Percentiles rank a stretch among this genome's conserved stretches.
Evolutionary conservation across 805 yeast species (phyloP).

Genomic region (Candida michaelii): DNA sequence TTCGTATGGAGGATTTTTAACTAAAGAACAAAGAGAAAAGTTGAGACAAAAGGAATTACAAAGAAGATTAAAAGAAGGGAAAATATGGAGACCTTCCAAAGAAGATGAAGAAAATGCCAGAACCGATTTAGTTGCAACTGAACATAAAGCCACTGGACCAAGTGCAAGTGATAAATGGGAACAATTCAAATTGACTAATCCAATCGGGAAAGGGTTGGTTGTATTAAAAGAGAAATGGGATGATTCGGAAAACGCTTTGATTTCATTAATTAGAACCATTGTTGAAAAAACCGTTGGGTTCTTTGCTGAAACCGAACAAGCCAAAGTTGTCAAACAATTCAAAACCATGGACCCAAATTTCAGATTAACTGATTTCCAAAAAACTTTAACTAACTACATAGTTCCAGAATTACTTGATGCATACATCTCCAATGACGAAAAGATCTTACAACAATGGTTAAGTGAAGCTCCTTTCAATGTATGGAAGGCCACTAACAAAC

Average conservation of each 20-base stretch:
- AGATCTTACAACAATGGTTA: slow-evolving; percentile 82
- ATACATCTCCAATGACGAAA: slow-evolving; percentile 86
- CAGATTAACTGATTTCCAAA: slow-evolving; percentile 72
- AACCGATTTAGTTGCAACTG: slow-evolving; percentile 76
- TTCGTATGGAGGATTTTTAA: slow-evolving; percentile 88
- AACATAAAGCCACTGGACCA: slow-evolving; percentile 72
- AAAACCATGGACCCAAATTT: slow-evolving; percentile 88
- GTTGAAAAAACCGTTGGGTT: slow-evolving; percentile 80
- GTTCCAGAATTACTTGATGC: slow-evolving; percentile 96
- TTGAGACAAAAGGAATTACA: slow-evolving; percentile 58
- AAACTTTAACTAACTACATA: slow-evolving; percentile 84
- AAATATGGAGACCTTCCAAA: slow-evolving; percentile 52
- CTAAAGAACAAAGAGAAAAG: slow-evolving; percentile 73
- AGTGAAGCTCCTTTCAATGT: slow-evolving; percentile 96
- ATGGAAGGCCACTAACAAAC: slow-evolving; percentile 90
- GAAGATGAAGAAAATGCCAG: slow-evolving; percentile 66
- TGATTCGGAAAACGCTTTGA: slow-evolving; percentile 90
- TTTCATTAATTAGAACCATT: slow-evolving; percentile 76
- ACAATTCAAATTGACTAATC: slow-evolving; percentile 62
- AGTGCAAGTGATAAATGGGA: slow-evolving; percentile 64
- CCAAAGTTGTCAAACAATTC: slow-evolving; percentile 84
- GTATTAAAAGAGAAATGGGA: slow-evolving; percentile 76
- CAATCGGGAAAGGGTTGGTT: slow-evolving; percentile 64
- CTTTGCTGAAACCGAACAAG: slow-evolving; percentile 95
- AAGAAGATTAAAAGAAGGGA: slow-evolving; percentile 57